Evolutionary conservation across 1,284 basidiomycete genomes (phyloP).

Genomic region (Moesziomyces sp.): DNA sequence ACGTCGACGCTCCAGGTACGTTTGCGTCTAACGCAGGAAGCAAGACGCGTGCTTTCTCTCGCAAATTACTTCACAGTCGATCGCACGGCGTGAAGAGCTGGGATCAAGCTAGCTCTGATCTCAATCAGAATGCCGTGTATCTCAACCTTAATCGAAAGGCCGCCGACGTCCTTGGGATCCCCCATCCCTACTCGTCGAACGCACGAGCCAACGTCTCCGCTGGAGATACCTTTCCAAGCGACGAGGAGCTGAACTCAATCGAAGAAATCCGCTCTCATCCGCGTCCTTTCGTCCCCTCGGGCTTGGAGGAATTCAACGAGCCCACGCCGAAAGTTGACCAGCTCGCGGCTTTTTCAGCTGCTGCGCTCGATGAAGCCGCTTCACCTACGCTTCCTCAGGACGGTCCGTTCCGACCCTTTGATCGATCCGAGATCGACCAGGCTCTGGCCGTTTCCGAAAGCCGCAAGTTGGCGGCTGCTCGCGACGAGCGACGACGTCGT

Average conservation of each 20-base stretch:
- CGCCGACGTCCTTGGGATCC: slow-evolving; percentile 37
- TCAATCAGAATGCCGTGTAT: slow-evolving; percentile 2
- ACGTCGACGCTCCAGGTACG: background rate
- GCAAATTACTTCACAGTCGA: slow-evolving; percentile 22
- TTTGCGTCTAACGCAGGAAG: slow-evolving; percentile 5
- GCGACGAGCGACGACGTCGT: slow-evolving; percentile 50
- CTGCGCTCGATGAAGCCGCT: slow-evolving; percentile 32
- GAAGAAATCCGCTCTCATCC: slow-evolving; percentile 1
- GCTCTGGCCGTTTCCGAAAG: slow-evolving; percentile 28
- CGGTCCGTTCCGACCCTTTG: slow-evolving; percentile 18
- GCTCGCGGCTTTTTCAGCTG: slow-evolving; percentile 34
- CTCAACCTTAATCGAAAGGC: slow-evolving; percentile 32
- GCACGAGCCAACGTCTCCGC: slow-evolving; percentile 3
- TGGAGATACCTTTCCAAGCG: slow-evolving; percentile 13
- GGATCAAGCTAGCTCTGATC: slow-evolving; percentile 16
- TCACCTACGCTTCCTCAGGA: slow-evolving; percentile 44
- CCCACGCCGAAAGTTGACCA: slow-evolving; percentile 33
- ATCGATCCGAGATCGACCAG: slow-evolving; percentile 19
- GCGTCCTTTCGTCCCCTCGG: slow-evolving; percentile 15
- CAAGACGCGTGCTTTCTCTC: slow-evolving; percentile 23
- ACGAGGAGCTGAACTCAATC: slow-evolving; percentile 12
- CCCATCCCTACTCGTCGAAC: slow-evolving; percentile 31
- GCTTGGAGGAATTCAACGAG: slow-evolving; percentile 35
- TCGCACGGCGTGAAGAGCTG: slow-evolving; percentile 19
- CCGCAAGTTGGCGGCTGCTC: slow-evolving; percentile 24